Percentiles rank a stretch among this genome's conserved stretches.
Conservation (phyloP, 2,329 filamentous ascomycete genomes). For the Lithohypha guttulata region DNA sequence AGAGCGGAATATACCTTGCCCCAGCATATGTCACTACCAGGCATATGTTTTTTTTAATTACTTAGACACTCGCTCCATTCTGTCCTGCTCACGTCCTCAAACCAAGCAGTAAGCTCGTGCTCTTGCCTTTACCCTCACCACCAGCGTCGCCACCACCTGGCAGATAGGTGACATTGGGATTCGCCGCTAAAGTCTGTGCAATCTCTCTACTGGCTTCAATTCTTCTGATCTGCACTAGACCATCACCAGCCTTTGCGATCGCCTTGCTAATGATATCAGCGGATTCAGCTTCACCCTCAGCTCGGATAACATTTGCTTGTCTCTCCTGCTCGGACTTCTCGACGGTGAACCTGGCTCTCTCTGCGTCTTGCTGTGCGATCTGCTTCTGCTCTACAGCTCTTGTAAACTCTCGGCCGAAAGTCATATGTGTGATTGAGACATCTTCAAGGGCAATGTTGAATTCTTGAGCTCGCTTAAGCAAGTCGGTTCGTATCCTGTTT, state of each 20-base stretch:
- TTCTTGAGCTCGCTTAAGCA: conserved; percentile 83
- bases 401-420: conserved; percentile 97
- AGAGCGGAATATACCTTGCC: too few relatives aligned
- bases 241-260: conserved; percentile 85
- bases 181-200: conserved; percentile 73
- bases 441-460: conserved; percentile 99
- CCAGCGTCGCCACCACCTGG: conserved; percentile 58
- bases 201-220: conserved; percentile 97
- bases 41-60: too few relatives aligned
- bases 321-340: conserved; percentile 98
- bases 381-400: conserved; percentile 99
- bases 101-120: conserved; percentile 56
- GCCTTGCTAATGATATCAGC: conserved; percentile 92
- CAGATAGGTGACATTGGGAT: conserved; percentile 93
- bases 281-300: conserved; percentile 93
- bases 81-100: conserved; percentile 27
- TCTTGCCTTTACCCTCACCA: conserved; percentile 49
- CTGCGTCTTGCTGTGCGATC: conserved; percentile 97
- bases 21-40: too few relatives aligned
- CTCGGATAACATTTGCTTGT: conserved; percentile 95
- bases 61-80: not conserved
- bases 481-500: conserved; percentile 83
- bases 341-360: conserved; percentile 94
- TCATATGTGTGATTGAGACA: conserved; percentile 99
- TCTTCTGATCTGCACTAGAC: conserved; percentile 87